A percentile compares a stretch with the other conserved stretches of the same genome.
These are phyloP conservation scores for Bryum argenteum DNA, from an alignment of 225 moss, liverwort and hornwort species.

Conservation along the genomic window DNA sequence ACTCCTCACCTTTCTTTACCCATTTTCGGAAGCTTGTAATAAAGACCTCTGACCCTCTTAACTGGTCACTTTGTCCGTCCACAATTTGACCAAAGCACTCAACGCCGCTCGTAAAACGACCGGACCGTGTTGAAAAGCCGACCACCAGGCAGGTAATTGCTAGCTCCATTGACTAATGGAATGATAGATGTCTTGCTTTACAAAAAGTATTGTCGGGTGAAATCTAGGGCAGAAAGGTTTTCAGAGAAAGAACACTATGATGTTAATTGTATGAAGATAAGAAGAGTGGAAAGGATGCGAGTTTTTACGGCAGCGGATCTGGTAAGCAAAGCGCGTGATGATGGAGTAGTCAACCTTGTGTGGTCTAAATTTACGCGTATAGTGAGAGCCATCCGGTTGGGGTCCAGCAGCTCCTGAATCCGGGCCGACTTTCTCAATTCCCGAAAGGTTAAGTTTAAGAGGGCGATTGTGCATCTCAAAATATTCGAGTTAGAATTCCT, in stretches of 20 bases:
- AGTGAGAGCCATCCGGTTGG: background rate
- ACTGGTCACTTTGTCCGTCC: background rate
- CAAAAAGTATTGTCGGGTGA: too few relatives aligned
- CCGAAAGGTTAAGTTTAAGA: background rate
- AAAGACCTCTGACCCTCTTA: background rate
- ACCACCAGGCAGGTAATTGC: background rate
- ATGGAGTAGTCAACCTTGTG: background rate
- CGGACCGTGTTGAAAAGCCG: background rate
- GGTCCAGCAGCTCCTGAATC: constrained; percentile 30
- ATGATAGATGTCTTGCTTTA: too few relatives aligned
- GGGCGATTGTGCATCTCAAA: constrained; percentile 33
- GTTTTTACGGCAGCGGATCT: constrained; percentile 4
- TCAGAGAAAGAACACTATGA: too few relatives aligned
- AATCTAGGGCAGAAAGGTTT: too few relatives aligned
- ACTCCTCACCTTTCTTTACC: background rate
- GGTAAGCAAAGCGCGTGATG: background rate
- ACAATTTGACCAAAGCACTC: background rate
- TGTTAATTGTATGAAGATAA: too few relatives aligned
- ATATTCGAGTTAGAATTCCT: constrained; percentile 6
- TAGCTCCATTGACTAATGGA: too few relatives aligned
- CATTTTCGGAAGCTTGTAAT: constrained; percentile 22
- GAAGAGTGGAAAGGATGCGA: too few relatives aligned
- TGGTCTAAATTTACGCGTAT: background rate
- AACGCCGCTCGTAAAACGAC: too few relatives aligned
- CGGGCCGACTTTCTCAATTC: constrained; percentile 21